Evolutionary conservation across 805 yeast species (phyloP), one percentile per base, ranked within the genome.

Genomic region (Yarrowia divulgata): DNA sequence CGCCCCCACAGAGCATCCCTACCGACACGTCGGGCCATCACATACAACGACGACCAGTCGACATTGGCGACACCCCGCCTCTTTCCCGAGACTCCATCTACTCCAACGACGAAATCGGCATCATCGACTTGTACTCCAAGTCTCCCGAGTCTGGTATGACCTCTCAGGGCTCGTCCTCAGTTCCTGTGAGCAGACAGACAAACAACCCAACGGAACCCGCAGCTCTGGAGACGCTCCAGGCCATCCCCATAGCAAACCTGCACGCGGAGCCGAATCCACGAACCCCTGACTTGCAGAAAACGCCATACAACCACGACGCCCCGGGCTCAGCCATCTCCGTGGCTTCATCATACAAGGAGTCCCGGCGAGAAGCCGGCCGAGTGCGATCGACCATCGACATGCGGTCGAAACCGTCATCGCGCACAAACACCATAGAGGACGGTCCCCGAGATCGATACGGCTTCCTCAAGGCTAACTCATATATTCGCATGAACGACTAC

Each of bases 401-500:
- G 66, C 66, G 66, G 14, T 60, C 68, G 29, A 48, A 63, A 16
- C 68, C 68, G n/a, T 19, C 68, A 18, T 48, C 68, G 8, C 57
- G 68, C 48, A 35, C 57, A 37, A 48, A 48, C 29, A 48, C 68
- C 35, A 63, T 63, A 8, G 69, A 54, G 43, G 48, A 67, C 43
- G 48, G 69, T 8, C 66, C 66, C 12, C 79, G 86, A 69, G 98
- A 94, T 76, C 79, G 94, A 62, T 94, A 94, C 76, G 99, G 99
- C 1, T 94, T 94, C 81, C 88, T 87, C 72, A 93, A 91, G 75
- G 83, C 83, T 19, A 85, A 86, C 19, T 79, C 80, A 52, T 85
- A 81, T 73, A 81, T 90, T 32, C 73, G 89, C 10, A 81, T 79
- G 64, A 79, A 79, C 29, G 85, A 85, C 52, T 92, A 91, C 76